phyloP scores from a whole-genome alignment of 2,329 filamentous ascomycete genomes.

The Fusarium chaquense region DNA sequence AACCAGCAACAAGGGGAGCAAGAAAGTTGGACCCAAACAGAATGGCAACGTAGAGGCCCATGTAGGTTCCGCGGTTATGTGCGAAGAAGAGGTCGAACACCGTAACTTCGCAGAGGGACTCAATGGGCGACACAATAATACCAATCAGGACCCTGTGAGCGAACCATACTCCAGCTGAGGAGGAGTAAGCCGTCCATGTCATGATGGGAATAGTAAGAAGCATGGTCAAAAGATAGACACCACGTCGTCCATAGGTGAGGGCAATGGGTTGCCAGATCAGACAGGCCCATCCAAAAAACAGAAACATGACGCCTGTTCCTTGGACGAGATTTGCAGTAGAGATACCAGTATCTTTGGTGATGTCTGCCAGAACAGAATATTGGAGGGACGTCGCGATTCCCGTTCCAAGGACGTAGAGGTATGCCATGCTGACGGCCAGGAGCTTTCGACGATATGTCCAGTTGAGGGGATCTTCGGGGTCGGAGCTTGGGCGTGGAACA shows the following conservation, averaged over 20 bases:
- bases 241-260: slow-evolving; percentile 1
- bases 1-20: background rate
- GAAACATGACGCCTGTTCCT: slow-evolving; percentile 6
- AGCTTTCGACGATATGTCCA: slow-evolving; percentile 4
- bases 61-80: slow-evolving; percentile 3
- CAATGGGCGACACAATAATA: background rate
- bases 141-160: slow-evolving; percentile 3
- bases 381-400: slow-evolving; percentile 3
- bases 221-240: slow-evolving; percentile 4
- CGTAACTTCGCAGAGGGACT: slow-evolving; percentile 1
- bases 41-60: slow-evolving; percentile 8
- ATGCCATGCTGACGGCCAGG: background rate
- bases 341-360: slow-evolving; percentile 5
- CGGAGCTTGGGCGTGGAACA: background rate
- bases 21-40: slow-evolving; percentile 4
- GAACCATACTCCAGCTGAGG: background rate
- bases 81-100: slow-evolving; percentile 10
- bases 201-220: background rate
- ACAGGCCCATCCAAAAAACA: slow-evolving; percentile 7
- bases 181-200: slow-evolving; percentile 5
- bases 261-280: background rate
- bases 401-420: slow-evolving; percentile 3
- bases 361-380: slow-evolving; percentile 6
- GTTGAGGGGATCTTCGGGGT: slow-evolving; percentile 10
- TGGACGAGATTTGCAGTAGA: slow-evolving; percentile 2